A percentile compares a stretch with the other conserved stretches of the same genome.
Evolutionary conservation across 371 early-diverging fungal species (phyloP).

Genomic region (Mucor mucedo): DNA sequence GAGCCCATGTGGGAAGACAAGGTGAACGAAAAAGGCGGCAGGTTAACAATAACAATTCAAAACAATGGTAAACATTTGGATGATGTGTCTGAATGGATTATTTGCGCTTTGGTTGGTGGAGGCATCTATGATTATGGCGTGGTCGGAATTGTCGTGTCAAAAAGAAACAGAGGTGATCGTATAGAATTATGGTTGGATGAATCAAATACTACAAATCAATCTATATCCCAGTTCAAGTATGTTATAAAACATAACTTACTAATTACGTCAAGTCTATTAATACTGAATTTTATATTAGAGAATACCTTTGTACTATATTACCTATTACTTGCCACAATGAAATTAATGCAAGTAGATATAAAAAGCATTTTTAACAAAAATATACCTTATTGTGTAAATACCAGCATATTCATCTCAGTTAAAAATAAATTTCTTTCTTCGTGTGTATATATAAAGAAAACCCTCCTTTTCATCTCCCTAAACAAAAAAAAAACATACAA

Average conservation of each 20-base stretch:
- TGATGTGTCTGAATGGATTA: constrained; percentile 55
- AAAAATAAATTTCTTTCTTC: constrained; percentile 6
- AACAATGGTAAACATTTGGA: constrained; percentile 32
- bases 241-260: background rate
- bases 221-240: constrained; percentile 38
- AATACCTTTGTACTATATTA: constrained; percentile 34
- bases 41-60: constrained; percentile 33
- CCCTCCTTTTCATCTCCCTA: background rate
- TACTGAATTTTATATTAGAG: constrained; percentile 10
- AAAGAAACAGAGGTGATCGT: constrained; percentile 59
- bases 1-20: constrained; percentile 69
- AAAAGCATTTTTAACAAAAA: constrained; percentile 53
- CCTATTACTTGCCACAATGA: constrained; percentile 32
- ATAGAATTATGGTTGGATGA: constrained; percentile 62
- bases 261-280: too few relatives aligned
- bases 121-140: constrained; percentile 39
- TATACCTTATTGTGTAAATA: constrained; percentile 3
- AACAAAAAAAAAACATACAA: background rate
- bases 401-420: background rate
- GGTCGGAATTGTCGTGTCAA: constrained; percentile 48
- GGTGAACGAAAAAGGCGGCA: constrained; percentile 58
- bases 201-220: constrained; percentile 16
- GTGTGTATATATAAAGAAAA: constrained; percentile 1
- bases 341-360: constrained; percentile 49
- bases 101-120: constrained; percentile 61